Evolutionary conservation across 495 filamentous ascomycete genomes (phyloP), one percentile per base, ranked within the genome.

Genomic region (Neurospora sp.): DNA sequence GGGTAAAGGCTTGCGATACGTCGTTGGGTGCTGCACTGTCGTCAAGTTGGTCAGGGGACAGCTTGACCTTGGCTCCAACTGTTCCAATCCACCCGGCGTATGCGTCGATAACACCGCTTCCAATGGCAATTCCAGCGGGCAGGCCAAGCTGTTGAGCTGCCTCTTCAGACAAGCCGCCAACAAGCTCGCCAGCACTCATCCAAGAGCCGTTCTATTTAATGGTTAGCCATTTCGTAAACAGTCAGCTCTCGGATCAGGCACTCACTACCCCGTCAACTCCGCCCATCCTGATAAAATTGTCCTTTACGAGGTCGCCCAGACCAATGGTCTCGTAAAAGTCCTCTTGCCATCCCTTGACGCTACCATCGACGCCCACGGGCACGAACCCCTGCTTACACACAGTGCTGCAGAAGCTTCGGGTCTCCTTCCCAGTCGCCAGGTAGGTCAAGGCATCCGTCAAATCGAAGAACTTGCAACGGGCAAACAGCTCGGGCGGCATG

Each of bases 1-100:
- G 92, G 53, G 90, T 92, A 78, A 97, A 99, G n/a, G 94, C 95
- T 82, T 98, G 94, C 1, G 90, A 87, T 37, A 92, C 88, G 79
- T 96, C 93, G 81, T 94, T 95, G 72, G 90, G 88, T 2, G 91
- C 83, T 4, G 83, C 84, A 45, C 85, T 85, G 12, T 84, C 80
- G 76, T 87, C 88, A 9, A 94, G 81, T 27, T 89, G 84, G n/a
- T 88, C 85, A 38, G 84, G 81, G 48, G 82, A 84, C 10, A 97
- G 84, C 53, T 91, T 83, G 73, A 97, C 93, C 80, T 97, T 97
- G 16, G 96, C 94, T 70, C 96, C 95, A n/a, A 99, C 96, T 3
- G 95, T 98, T 44, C 96, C 96, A 73, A 99, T 93, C 96, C 96
- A 99, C 35, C 96, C 96, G 20, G 96, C 96, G 80, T 99, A 99